These are phyloP conservation scores for Diaporthe citriasiana DNA, from an alignment of 2,329 filamentous ascomycete genomes.

Conservation along the genomic window DNA sequence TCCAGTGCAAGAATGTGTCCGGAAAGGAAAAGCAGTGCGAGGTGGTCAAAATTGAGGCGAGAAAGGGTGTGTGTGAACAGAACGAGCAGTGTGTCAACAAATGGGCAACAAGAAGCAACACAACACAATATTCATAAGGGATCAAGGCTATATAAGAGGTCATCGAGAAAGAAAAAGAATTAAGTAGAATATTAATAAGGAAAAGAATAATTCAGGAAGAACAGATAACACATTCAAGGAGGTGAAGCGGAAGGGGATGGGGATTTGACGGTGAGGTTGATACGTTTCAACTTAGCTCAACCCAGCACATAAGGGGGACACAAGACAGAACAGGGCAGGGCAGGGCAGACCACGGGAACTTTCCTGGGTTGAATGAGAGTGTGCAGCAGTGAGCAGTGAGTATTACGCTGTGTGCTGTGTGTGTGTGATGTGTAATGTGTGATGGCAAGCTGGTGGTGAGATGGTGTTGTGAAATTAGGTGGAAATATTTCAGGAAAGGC, in stretches of 20 bases:
- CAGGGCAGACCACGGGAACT: constrained; percentile 1
- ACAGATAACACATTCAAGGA: not conserved
- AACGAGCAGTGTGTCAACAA: not conserved
- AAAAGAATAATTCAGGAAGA: not conserved
- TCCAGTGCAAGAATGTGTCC: not conserved
- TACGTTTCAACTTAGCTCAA: not conserved
- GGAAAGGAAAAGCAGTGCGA: not conserved
- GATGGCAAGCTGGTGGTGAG: not conserved
- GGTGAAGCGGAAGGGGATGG: not conserved
- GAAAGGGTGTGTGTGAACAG: not conserved
- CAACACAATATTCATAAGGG: not conserved
- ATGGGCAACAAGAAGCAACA: not conserved
- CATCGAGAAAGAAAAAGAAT: not conserved
- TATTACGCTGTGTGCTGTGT: not conserved
- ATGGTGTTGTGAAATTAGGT: not conserved
- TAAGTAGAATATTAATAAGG: not conserved
- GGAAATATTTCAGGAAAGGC: too few relatives aligned
- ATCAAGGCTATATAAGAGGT: not conserved
- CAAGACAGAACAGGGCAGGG: not conserved
- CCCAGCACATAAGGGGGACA: not conserved
- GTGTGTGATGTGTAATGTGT: constrained; percentile 2
- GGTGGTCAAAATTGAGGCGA: not conserved
- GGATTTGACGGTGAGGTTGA: not conserved
- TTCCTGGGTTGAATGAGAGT: not conserved
- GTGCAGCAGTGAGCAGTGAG: not conserved